These are phyloP conservation scores for Diutina rugosa DNA, from an alignment of 1,139 yeast species.

Conservation along the genomic window DNA sequence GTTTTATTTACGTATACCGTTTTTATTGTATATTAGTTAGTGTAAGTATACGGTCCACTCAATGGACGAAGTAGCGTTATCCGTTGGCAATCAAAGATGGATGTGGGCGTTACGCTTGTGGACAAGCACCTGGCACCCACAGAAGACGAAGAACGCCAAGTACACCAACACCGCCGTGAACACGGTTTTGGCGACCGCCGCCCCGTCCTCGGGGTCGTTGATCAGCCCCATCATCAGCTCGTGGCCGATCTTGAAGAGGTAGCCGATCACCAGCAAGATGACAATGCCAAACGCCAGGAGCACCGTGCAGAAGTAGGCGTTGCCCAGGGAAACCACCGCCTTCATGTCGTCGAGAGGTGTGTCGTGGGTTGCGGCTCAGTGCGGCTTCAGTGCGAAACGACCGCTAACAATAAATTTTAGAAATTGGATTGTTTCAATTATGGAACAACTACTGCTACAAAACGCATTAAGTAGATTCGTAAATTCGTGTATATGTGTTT, in stretches of 20 bases:
- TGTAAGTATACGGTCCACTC: neutral
- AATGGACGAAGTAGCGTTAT: neutral
- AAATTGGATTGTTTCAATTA: no score
- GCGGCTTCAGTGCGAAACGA: neutral
- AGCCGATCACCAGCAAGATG: conserved; percentile 74
- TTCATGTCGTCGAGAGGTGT: conserved; percentile 8
- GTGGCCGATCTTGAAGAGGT: conserved; percentile 65
- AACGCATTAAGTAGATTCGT: neutral
- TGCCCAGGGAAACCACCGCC: conserved; percentile 36
- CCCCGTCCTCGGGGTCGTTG: conserved; percentile 84
- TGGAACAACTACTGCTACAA: neutral
- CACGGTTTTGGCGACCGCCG: conserved; percentile 84
- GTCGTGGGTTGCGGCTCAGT: neutral
- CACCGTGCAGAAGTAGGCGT: conserved; percentile 93
- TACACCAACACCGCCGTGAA: conserved; percentile 85
- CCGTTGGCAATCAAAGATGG: conserved; percentile 7
- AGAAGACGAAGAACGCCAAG: conserved; percentile 65
- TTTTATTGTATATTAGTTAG: neutral
- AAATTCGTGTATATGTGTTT: neutral
- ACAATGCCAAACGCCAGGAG: conserved; percentile 85
- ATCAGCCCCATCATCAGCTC: conserved; percentile 91
- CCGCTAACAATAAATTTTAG: neutral
- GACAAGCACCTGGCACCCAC: conserved; percentile 71
- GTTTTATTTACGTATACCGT: neutral
- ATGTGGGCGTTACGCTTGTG: conserved; percentile 53